Base-by-base conservation (phyloP, 2,329 filamentous ascomycete species). In the Colletotrichum tropicicola region DNA sequence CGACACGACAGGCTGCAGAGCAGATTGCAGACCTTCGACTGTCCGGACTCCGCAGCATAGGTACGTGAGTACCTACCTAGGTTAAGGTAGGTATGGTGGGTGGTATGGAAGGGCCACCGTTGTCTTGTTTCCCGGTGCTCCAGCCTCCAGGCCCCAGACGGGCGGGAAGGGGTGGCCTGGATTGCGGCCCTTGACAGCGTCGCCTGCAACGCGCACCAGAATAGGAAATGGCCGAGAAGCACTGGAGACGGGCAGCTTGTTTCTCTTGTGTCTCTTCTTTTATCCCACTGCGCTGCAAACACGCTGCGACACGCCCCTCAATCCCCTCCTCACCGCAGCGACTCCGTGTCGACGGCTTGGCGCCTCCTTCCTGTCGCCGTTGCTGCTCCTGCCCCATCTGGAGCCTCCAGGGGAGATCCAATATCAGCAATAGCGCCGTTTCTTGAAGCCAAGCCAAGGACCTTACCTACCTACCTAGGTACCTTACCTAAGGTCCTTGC, bases 181-280 rank as follows among this genome's bases (percentile, higher is more conserved):
- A 12, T 30, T 21, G 53, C 23, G 19, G 12, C 39, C 55, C 43
- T 59, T 52, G 55, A 60, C 60, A 39, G 48, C 56, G 59, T 44
- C 41, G 41, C 39, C 52, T 57, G 54, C 59, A 52, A 63, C 53
- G 45, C 39, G 41, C 57, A 37, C 58, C 48, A 53, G 21, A 52
- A 32, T 25, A 56, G 55, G 60, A 39, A 56, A 56, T 55, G 45
- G 25, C 27, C 30, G 55, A 60, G 65, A 65, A 55, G 23, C 47
- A 54, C 41, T 44, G 27, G 32, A 43, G 49, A 45, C 27, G 30
- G 17, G 39, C 6, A 4, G 48, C 48, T 35, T 44, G 56, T 64
- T 60, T 60, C 56, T 47, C 35, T 56, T 57, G 28, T 54, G 47
- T 59, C 37, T 58, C 48, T 47, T 48, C 27, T 48, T 19, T n/a